Evolutionary conservation across 2,329 filamentous ascomycete species (phyloP).

Genomic region (Fusarium protoensiforme): DNA sequence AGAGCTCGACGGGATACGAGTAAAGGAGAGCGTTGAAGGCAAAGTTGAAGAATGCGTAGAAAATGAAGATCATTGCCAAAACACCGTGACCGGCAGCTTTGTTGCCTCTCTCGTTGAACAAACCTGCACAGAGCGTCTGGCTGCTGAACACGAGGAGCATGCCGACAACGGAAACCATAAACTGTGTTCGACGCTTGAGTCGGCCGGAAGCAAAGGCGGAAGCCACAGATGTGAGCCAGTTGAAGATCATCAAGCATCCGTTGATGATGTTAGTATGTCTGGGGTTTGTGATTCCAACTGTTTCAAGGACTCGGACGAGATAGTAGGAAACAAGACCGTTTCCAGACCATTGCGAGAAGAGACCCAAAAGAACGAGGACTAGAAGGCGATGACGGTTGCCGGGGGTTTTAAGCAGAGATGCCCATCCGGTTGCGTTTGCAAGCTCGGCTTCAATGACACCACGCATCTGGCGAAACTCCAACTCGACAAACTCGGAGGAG

Average conservation of each 20-base stretch:
- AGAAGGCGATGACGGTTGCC: conserved; percentile 19
- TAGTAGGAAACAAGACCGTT: conserved; percentile 30
- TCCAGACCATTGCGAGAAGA: conserved; percentile 32
- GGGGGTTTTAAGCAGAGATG: conserved; percentile 12
- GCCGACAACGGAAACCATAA: conserved; percentile 21
- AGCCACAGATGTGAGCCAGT: conserved; percentile 30
- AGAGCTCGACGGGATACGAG: conserved; percentile 27
- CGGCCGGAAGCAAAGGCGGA: conserved; percentile 20
- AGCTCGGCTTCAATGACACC: conserved; percentile 29
- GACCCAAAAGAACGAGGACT: conserved; percentile 16
- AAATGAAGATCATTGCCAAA: conserved; percentile 23
- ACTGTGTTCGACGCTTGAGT: conserved; percentile 33
- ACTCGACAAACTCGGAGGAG: conserved; percentile 1
- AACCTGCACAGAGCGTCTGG: conserved; percentile 23
- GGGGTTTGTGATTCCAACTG: conserved; percentile 9
- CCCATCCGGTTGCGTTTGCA: conserved; percentile 13
- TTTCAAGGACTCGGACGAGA: conserved; percentile 15
- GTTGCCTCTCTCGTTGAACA: conserved; percentile 27
- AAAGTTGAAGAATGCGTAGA: conserved; percentile 33
- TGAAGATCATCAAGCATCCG: conserved; percentile 33
- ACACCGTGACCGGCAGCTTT: conserved; percentile 12
- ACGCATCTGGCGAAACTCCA: conserved; percentile 31
- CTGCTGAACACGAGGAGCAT: conserved; percentile 27
- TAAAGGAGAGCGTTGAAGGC: conserved; percentile 32
- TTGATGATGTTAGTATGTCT: conserved; percentile 30